Conservation (phyloP, 2,329 filamentous ascomycete genomes). For the Arthrinium phaeospermum region DNA sequence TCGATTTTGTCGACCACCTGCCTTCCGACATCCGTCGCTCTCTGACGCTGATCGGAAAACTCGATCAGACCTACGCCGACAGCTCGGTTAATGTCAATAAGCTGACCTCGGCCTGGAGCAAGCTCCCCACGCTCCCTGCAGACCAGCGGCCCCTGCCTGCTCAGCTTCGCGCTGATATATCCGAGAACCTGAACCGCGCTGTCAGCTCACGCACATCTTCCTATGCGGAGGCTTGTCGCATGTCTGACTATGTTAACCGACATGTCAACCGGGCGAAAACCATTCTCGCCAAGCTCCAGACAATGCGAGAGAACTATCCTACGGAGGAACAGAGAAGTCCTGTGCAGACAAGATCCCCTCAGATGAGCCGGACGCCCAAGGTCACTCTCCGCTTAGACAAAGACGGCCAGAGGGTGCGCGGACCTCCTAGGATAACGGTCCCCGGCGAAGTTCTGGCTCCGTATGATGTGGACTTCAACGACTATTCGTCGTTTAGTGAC, state of each 20-base stretch:
- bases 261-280: slow-evolving; percentile 66
- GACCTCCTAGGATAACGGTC: slow-evolving; percentile 65
- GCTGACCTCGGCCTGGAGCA: slow-evolving; percentile 62
- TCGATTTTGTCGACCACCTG: slow-evolving; percentile 73
- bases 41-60: slow-evolving; percentile 67
- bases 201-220: slow-evolving; percentile 63
- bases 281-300: slow-evolving; percentile 63
- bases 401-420: slow-evolving; percentile 52
- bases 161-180: slow-evolving; percentile 64
- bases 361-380: slow-evolving; percentile 55
- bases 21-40: slow-evolving; percentile 71
- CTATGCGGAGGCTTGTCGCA: slow-evolving; percentile 66
- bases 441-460: slow-evolving; percentile 70
- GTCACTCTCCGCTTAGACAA: slow-evolving; percentile 50
- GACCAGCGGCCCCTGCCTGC: slow-evolving; percentile 55
- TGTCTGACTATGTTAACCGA: slow-evolving; percentile 67
- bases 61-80: slow-evolving; percentile 64
- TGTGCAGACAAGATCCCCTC: slow-evolving; percentile 59
- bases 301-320: slow-evolving; percentile 66
- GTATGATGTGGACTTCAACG: slow-evolving; percentile 68
- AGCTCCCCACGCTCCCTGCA: slow-evolving; percentile 54
- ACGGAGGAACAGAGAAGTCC: slow-evolving; percentile 59
- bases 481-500: slow-evolving; percentile 59
- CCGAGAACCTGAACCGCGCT: slow-evolving; percentile 59
- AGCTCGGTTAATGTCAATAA: slow-evolving; percentile 61